phyloP scores from a whole-genome alignment of 2,329 filamentous ascomycete genomes.

The Tolypocladium pustulatum region DNA sequence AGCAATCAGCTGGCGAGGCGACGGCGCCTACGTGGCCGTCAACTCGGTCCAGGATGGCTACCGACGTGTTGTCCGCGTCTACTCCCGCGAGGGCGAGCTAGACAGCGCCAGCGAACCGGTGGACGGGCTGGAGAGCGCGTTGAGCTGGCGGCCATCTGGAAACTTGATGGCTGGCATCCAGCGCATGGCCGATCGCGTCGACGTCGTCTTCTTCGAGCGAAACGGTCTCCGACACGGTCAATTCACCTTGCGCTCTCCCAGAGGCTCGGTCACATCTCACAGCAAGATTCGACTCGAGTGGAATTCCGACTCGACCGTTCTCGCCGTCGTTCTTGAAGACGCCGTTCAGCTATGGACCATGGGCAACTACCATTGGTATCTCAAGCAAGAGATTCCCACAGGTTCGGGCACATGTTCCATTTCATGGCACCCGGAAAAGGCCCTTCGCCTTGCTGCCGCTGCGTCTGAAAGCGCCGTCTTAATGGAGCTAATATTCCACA shows the following conservation, averaged over 20 bases:
- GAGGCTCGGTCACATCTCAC: conserved; percentile 43
- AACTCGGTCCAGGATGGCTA: conserved; percentile 61
- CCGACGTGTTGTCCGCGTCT: conserved; percentile 78
- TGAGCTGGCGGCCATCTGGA: conserved; percentile 87
- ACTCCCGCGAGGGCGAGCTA: conserved; percentile 77
- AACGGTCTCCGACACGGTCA: conserved; percentile 96
- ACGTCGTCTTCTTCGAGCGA: conserved; percentile 91
- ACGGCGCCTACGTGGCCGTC: conserved; percentile 82
- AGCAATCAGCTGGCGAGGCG: conserved; percentile 84
- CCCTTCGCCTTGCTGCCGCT: conserved; percentile 54
- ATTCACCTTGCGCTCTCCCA: conserved; percentile 64
- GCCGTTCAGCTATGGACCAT: conserved; percentile 91
- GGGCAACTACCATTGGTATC: conserved; percentile 96
- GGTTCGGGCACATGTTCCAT: conserved; percentile 22
- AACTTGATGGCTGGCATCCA: conserved; percentile 87
- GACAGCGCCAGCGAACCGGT: conserved; percentile 94
- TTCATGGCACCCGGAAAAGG: conserved; percentile 81
- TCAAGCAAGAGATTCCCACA: conserved; percentile 75
- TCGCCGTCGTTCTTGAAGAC: conserved; percentile 68
- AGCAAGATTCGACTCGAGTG: conserved; percentile 61
- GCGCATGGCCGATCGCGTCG: conserved; percentile 53
- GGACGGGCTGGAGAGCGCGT: conserved; percentile 72
- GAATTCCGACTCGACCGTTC: conserved; percentile 86
- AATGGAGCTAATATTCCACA: conserved; percentile 57
- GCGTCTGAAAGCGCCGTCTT: conserved; percentile 41